These are phyloP conservation scores for Zelopaecilomyces penicillatus DNA, from an alignment of 2,329 filamentous ascomycete species.

Conservation along the genomic window DNA sequence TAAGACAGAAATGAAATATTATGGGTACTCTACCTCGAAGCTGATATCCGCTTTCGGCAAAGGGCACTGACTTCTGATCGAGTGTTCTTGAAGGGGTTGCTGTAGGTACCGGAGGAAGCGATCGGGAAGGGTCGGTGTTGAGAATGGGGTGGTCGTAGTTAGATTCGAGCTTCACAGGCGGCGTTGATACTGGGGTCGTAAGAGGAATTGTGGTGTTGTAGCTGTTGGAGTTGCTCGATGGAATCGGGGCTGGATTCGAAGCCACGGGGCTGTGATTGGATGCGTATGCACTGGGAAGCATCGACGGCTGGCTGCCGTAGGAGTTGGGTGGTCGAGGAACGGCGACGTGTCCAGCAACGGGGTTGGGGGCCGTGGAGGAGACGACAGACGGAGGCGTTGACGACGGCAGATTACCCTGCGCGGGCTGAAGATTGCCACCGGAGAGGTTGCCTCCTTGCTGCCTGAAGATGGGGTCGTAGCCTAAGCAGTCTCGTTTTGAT, in stretches of 20 bases:
- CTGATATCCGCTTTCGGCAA: slow-evolving; percentile 26
- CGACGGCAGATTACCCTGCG: slow-evolving; percentile 23
- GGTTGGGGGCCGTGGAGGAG: slow-evolving; percentile 12
- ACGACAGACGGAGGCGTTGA: slow-evolving; percentile 25
- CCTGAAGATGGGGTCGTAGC: slow-evolving; percentile 84
- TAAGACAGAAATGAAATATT: slow-evolving; percentile 23
- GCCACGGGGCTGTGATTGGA: slow-evolving; percentile 12
- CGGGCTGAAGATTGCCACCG: slow-evolving; percentile 43
- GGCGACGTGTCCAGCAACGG: slow-evolving; percentile 13
- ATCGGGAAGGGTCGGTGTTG: slow-evolving; percentile 59
- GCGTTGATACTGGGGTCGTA: slow-evolving; percentile 18
- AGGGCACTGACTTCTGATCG: slow-evolving; percentile 18
- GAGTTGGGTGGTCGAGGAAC: slow-evolving; percentile 26
- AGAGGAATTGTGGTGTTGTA: slow-evolving; percentile 24
- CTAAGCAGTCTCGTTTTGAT: slow-evolving; percentile 77
- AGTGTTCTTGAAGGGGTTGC: slow-evolving; percentile 17
- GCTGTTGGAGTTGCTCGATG: slow-evolving; percentile 18
- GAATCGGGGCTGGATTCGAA: slow-evolving; percentile 22
- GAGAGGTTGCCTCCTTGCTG: slow-evolving; percentile 65
- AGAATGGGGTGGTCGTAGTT: slow-evolving; percentile 45
- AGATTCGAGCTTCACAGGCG: slow-evolving; percentile 28
- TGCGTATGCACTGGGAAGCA: slow-evolving; percentile 35
- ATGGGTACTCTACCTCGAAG: slow-evolving; percentile 42
- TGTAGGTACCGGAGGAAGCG: slow-evolving; percentile 16
- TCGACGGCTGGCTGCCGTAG: slow-evolving; percentile 37